Base-by-base conservation (phyloP, 371 early-diverging fungal genomes). In the Mortierella sp. region DNA sequence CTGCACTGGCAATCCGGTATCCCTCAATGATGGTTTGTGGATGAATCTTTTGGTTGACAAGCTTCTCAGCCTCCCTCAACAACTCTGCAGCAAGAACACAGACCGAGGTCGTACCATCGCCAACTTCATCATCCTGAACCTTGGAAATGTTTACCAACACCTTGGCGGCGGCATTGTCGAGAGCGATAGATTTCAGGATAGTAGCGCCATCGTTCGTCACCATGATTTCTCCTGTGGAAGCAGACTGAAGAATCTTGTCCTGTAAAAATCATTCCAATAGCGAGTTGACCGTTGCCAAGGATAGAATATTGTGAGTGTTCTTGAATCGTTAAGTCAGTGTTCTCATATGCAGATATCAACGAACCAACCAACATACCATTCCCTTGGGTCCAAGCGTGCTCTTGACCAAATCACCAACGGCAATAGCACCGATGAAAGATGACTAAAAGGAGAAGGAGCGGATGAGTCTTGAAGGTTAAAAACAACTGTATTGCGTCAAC, bases 121-220 rank as follows among this genome's bases (percentile, higher is more conserved):
- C 99, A 29, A 99, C 99, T 86, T 99, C 99, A 85, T 97, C 98
- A 86, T 99, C 99, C 88, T 99, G 99, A 15, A 97, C 99, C 83
- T 98, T 97, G 70, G 99, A 98, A 64, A 96, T 93, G 88, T 96
- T 98, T 72, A 99, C 98, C 56, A 99, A 88, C 17, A 99, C 97
- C 86, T 98, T 98, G 69, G 99, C 99, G 42, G 99, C 97, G 7
- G 99, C 96, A 83, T 98, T 98, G 85, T 99, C 99, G 47, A 99
- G 91, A 19, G 96, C 94, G 70, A 99, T 96, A 51, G 97, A 97
- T 85, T 99, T 99, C 54, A 99, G 89, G 82, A 99, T 99, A 40
- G 99, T 99, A 19, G 99, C 99, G 60, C 99, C 99, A 86, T 99
- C 99, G 87, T 99, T 99, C 17, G 99, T 99, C 53, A 99, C 98